Conservation (phyloP, 768 basidiomycete genomes). For the Aureoboletus auriporus region DNA sequence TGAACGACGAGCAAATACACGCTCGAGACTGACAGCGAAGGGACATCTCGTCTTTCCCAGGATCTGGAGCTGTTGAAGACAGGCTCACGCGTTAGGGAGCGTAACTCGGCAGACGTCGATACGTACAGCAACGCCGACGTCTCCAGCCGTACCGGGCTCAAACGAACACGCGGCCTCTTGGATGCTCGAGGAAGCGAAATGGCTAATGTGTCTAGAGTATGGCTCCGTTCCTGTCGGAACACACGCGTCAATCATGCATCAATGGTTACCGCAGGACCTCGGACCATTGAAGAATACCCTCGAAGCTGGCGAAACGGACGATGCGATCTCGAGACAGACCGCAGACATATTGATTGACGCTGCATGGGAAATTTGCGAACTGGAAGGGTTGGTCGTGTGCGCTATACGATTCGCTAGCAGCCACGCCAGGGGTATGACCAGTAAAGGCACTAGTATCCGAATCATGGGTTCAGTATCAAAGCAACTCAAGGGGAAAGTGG, state of each 20-base stretch:
- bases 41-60: conserved; percentile 42
- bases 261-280: neutral
- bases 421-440: conserved; percentile 6
- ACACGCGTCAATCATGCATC: conserved; percentile 7
- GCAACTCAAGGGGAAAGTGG: conserved; percentile 1
- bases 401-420: conserved; percentile 2
- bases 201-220: conserved; percentile 41
- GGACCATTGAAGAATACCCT: conserved; percentile 23
- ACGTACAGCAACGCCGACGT: conserved; percentile 47
- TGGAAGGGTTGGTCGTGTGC: neutral
- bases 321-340: conserved; percentile 20
- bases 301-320: conserved; percentile 15
- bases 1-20: neutral
- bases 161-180: conserved; percentile 49
- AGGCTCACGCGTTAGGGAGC: neutral
- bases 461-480: conserved; percentile 1
- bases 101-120: neutral
- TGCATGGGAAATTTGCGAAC: neutral
- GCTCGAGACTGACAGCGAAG: conserved; percentile 44
- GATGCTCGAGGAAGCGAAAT: conserved; percentile 48
- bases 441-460: conserved; percentile 5
- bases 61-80: conserved; percentile 40
- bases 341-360: conserved; percentile 3
- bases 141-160: conserved; percentile 53
- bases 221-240: conserved; percentile 13